These are phyloP conservation scores for Aureobasidium lini DNA, from an alignment of 2,329 filamentous ascomycete genomes.

Conservation along the genomic window DNA sequence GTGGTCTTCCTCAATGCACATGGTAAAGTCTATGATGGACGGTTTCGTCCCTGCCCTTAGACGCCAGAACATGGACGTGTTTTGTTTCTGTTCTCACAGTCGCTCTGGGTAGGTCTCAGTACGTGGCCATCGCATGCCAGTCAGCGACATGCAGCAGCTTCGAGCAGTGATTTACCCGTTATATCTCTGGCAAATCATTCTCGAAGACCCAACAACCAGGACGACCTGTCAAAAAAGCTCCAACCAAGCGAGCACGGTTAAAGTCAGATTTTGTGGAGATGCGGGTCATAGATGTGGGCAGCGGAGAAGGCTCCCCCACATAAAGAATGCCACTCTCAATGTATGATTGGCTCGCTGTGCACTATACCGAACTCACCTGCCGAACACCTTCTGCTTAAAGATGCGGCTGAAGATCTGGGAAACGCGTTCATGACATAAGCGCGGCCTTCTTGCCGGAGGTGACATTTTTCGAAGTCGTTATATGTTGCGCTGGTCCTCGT, in stretches of 20 bases:
- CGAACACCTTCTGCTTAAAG: not conserved
- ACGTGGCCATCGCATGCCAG: no score
- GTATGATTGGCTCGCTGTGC: constrained; percentile 3
- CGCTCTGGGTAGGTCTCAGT: no score
- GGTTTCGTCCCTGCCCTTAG: no score
- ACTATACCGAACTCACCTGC: not conserved
- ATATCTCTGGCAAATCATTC: no score
- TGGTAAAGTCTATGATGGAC: no score
- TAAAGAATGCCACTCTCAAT: not conserved
- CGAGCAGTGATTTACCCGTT: no score
- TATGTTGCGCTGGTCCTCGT: not conserved
- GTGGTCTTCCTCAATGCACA: no score
- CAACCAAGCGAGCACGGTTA: not conserved
- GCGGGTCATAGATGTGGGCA: constrained; percentile 2
- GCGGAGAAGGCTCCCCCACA: not conserved
- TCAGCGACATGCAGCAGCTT: no score
- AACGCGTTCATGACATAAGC: constrained; percentile 6
- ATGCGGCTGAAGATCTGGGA: not conserved
- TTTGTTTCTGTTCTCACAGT: no score
- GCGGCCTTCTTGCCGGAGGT: not conserved
- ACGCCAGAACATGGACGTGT: no score
- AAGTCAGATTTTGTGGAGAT: not conserved
- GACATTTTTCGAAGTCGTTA: not conserved
- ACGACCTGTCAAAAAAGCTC: not conserved
- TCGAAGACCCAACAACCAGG: not conserved